Base-by-base conservation (phyloP, 306 rosid species). In the Acacia melanoxylon region DNA sequence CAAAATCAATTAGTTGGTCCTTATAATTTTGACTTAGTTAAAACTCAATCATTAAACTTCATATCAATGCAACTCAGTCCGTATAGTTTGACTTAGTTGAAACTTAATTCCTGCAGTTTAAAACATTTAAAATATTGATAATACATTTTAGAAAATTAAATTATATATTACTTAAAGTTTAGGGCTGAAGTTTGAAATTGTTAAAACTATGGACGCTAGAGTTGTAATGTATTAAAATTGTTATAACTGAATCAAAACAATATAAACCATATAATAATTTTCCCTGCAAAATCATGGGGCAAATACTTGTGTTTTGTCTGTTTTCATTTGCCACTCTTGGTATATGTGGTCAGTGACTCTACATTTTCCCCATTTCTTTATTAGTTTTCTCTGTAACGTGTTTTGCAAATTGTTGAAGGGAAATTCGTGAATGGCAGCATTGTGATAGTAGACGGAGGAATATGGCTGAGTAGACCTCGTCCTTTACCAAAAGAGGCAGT, bases 401-500 rank as follows among this genome's bases (percentile, higher is more conserved):
- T 74, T 13, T 83, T 85, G 76, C 40, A 25, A 83, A 87, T 76
- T 51, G 77, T 51, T 93, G 86, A 72, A 95, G 98, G 98, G 75
- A 93, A 95, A 86, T 95, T 29, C 78, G 22, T 95, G 4, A 95
- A 95, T 74, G 99, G 99, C 10, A 85, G 91, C 61, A 87, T 79
- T 42, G 14, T 95, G 10, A 5, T 88, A 12, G 93, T 91, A 25
- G 99, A 95, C n/a, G 98, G 99, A 81, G 99, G 98, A 65, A 89
- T 88, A 56, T 95, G 98, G 98, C 87, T 95, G 93, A 95, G 93
- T 89, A 86, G 63, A 59, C 97, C 98, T 46, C 98, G 99, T 25
- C 86, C 87, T 78, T 65, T 95, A 42, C 85, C 91, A 0, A 95
- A 95, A 71, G 97, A 90, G 62, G 98, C 90, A 9, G 96, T 95